These are phyloP conservation scores for Podospora bellae-mahoneyi DNA, from an alignment of 495 filamentous ascomycete genomes.

Conservation along the genomic window DNA sequence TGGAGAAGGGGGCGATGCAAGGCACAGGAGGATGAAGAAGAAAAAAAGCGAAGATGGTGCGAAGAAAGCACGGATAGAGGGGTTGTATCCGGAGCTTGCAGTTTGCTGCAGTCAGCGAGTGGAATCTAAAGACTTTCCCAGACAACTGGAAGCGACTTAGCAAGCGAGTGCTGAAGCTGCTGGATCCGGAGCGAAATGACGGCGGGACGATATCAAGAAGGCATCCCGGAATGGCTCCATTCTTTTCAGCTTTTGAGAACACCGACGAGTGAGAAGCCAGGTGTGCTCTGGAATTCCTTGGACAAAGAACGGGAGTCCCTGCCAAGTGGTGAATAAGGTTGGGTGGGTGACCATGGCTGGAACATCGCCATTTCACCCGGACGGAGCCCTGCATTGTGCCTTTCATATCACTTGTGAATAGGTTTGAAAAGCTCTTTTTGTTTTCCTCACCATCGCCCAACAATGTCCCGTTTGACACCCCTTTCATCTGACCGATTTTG, in stretches of 20 bases:
- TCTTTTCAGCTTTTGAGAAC: constrained; percentile 4
- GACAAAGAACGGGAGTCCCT: constrained; percentile 5
- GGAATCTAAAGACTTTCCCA: neutral
- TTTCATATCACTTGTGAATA: neutral
- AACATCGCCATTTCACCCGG: neutral
- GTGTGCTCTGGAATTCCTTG: neutral
- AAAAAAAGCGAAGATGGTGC: neutral
- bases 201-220: constrained; percentile 9
- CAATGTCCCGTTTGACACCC: neutral
- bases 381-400: neutral
- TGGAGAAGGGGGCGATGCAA: neutral
- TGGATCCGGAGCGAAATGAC: constrained; percentile 11
- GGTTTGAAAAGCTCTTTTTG: neutral
- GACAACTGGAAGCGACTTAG: neutral
- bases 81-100: neutral
- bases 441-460: neutral
- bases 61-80: neutral
- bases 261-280: neutral
- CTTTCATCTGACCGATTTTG: neutral
- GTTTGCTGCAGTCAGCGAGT: neutral
- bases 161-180: neutral
- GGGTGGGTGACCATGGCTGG: neutral
- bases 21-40: constrained; percentile 5
- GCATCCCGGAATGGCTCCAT: constrained; percentile 7
- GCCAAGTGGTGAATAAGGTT: constrained; percentile 7